Evolutionary conservation across 169 alveolate species (phyloP), one percentile per base, ranked within the genome.

Genomic region (Eimeria acervulina): DNA sequence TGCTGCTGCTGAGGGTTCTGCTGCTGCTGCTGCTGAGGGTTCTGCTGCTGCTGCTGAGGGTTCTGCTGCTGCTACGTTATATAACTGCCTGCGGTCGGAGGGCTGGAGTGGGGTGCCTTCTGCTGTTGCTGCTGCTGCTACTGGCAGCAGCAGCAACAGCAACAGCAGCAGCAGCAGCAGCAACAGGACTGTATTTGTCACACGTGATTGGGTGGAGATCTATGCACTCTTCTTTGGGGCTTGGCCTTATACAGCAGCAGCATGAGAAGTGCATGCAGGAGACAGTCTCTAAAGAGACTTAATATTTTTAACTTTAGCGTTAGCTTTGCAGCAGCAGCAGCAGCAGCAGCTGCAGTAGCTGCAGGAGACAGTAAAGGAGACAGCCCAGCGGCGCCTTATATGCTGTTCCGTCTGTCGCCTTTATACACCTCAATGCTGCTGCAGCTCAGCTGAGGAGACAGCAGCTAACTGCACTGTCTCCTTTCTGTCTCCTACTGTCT

Each of bases 71-170:
- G 42, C 80, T 8, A 15, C 80, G 2, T 55, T 55, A 19, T 7
- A 55, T 55, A 12, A 47, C 55, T 47, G 55, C 55, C 55, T 47
- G 12, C 5, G 55, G 12, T 5, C 19, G 5, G 5, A 12, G 19
- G 5, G 55, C 55, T 47, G 55, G 5, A 5, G 19, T 47, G 55
- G 66, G n/a, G 26, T 4, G 21, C 2, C 15, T 40, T 2, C 5
- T 23, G 21, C n/a, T 15, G 42, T 7, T 1, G 21, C 13, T 23
- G 42, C 38, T 7, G 8, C 4, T 12, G 26, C 42, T 13, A 66
- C 3, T 40, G n/a, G 78, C 78, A 66, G 78, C 78, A 66, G 78
- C 78, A 66, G 78, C 78, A 66, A 40, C 78, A 66, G 78, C 78
- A 66, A 40, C 78, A 66, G 78, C 78, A 66, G 78, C 78, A 66